Evolutionary conservation across 345 rosid species (phyloP).

Genomic region (Corchorus capsularis): DNA sequence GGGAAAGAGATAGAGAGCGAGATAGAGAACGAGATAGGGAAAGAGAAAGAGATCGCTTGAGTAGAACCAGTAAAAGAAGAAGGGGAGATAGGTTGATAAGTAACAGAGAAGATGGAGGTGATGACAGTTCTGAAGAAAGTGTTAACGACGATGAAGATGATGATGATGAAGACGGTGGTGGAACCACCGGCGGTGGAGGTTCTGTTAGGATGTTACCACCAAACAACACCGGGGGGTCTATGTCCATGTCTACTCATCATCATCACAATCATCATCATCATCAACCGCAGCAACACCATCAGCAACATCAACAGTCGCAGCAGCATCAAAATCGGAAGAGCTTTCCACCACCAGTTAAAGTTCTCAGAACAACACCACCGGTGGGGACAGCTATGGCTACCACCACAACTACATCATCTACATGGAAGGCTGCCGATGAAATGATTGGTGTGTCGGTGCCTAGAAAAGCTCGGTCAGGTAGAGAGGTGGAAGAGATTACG

Average conservation of each 20-base stretch:
- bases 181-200: slow-evolving; percentile 32
- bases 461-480: slow-evolving; percentile 99
- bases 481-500: slow-evolving; percentile 66
- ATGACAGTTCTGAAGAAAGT: slow-evolving; percentile 90
- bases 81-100: slow-evolving; percentile 74
- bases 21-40: slow-evolving; percentile 79
- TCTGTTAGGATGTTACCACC: slow-evolving; percentile 78
- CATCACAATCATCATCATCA: slow-evolving; percentile 48
- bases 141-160: slow-evolving; percentile 93
- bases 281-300: slow-evolving; percentile 22
- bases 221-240: slow-evolving; percentile 36
- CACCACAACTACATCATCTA: slow-evolving; percentile 18
- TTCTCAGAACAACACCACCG: slow-evolving; percentile 57
- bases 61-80: slow-evolving; percentile 75
- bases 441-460: slow-evolving; percentile 99
- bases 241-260: slow-evolving; percentile 54
- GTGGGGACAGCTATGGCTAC: slow-evolving; percentile 27
- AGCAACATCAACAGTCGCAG: slow-evolving; percentile 25
- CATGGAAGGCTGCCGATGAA: slow-evolving; percentile 88
- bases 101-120: slow-evolving; percentile 72
- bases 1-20: slow-evolving; percentile 68
- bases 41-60: slow-evolving; percentile 79
- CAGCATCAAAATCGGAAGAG: slow-evolving; percentile 57
- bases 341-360: slow-evolving; percentile 62
- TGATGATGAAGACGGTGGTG: slow-evolving; percentile 63